Percentiles rank a stretch among this genome's conserved stretches.
Evolutionary conservation across 78 protist species (phyloP).

Genomic region (Dictyostelium capitatum): DNA sequence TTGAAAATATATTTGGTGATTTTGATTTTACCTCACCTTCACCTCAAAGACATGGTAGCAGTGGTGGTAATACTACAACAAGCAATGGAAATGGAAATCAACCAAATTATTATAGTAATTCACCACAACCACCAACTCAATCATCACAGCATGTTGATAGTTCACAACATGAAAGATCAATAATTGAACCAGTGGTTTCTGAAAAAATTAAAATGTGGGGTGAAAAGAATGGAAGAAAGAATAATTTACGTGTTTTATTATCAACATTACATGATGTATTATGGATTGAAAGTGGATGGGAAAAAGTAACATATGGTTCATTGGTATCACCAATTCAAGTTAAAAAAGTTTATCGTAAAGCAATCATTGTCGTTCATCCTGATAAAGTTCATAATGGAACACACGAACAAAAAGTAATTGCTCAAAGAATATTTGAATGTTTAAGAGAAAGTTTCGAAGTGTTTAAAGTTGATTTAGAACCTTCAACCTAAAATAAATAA

Average conservation of each 20-base stretch:
- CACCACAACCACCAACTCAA: background rate
- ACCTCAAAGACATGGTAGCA: background rate
- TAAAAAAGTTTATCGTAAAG: conserved; percentile 72
- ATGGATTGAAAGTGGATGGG: conserved; percentile 88
- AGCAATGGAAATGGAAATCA: background rate
- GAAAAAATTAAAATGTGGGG: conserved; percentile 51
- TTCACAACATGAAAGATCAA: conserved; percentile 18
- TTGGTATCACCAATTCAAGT: conserved; percentile 71
- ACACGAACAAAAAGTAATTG: conserved; percentile 75
- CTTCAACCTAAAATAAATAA: background rate
- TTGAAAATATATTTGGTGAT: conserved; percentile 76
- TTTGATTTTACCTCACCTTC: conserved; percentile 69
- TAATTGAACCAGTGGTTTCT: conserved; percentile 49
- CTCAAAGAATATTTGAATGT: conserved; percentile 74
- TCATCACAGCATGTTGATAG: conserved; percentile 55
- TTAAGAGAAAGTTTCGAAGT: conserved; percentile 61
- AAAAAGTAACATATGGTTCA: conserved; percentile 28
- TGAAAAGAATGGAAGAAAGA: conserved; percentile 55
- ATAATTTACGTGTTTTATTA: conserved; percentile 67
- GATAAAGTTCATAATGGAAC: conserved; percentile 81
- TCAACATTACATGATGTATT: conserved; percentile 80
- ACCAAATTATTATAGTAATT: background rate
- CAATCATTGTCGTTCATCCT: conserved; percentile 83
- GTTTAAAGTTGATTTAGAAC: conserved; percentile 65
- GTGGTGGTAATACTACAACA: background rate